Evolutionary conservation across 768 basidiomycete species (phyloP), one percentile per base, ranked within the genome.

Genomic region (Pulveroboletus frians): DNA sequence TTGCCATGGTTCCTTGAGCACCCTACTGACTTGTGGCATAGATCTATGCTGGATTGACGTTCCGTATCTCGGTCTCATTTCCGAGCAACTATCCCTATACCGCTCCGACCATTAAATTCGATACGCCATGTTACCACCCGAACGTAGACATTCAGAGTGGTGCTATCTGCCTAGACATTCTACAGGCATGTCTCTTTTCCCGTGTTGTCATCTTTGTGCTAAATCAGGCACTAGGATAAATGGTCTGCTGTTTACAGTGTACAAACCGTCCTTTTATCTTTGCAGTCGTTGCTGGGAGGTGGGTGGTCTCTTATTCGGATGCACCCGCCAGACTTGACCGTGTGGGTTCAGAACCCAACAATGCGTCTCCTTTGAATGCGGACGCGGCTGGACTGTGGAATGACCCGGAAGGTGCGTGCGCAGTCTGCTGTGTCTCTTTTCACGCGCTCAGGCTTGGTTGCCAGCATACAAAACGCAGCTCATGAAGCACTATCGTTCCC

Each of bases 191-290:
- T 64, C 0, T 23, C n/a, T 1, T 26, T 8, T 17, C 23, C 9
- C 20, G 14, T 15, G 13, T 2, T 29, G 23, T 29, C n/a, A 20
- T 17, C 13, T 2, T 39, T 57, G 48, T 48, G 11, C 51, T 55
- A 17, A 56, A 53, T 9, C 38, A 13, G 44, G 34, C 20, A 32
- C 9, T 53, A 91, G 87, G 90, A 92, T 68, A 89, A 92, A 62
- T 94, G 92, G 92, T 90, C 88, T 3, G 91, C 92, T 7, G 86
- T 93, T 1, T 92, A 94, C 67, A 90, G 88, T 51, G 92, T 93
- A 31, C 88, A 92, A 56, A 92, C 90, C 0, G 87, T 95, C 36
- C 77, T 95, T 17, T 71, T 94, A 9, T 93, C 92, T 11, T 68
- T 95, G 48, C 92, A 95, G 62, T 90, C 87, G 9, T 71, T 95